These are phyloP conservation scores for Solioccasus polychromus DNA, from an alignment of 768 basidiomycete genomes.

Conservation along the genomic window DNA sequence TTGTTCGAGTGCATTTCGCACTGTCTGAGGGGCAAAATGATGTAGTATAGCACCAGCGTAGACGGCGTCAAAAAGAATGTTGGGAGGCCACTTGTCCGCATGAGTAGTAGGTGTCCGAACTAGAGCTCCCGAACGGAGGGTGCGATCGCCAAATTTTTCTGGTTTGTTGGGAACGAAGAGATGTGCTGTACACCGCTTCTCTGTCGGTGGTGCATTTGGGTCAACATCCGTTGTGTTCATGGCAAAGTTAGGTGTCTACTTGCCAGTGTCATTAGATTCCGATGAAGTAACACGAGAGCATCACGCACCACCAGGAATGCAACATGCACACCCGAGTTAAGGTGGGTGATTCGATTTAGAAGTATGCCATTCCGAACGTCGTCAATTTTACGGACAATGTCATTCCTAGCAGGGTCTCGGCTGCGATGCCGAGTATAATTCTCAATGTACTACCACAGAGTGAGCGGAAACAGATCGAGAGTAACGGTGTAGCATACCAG, in stretches of 20 bases:
- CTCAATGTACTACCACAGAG: background rate
- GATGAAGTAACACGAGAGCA: background rate
- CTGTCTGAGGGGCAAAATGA: background rate
- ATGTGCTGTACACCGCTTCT: background rate
- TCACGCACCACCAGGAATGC: slow-evolving; percentile 5
- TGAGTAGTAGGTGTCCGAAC: background rate
- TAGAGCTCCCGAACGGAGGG: background rate
- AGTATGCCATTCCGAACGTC: slow-evolving; percentile 1
- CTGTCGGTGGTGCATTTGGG: background rate
- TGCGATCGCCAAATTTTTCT: background rate
- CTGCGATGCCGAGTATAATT: slow-evolving; percentile 1
- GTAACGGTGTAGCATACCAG: background rate
- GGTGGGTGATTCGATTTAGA: background rate
- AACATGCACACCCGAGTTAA: background rate
- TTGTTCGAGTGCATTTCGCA: background rate
- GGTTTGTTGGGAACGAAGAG: background rate
- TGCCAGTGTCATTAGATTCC: background rate
- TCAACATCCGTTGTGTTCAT: background rate
- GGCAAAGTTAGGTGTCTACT: no score
- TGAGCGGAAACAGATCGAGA: background rate
- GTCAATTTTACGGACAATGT: background rate
- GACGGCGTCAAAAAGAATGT: slow-evolving; percentile 5
- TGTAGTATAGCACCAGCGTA: background rate
- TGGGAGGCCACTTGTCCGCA: slow-evolving; percentile 1
- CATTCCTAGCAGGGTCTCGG: background rate